A percentile compares a stretch with the other conserved stretches of the same genome.
These are phyloP conservation scores for Diaporthe caulivora DNA, from an alignment of 2,329 filamentous ascomycete genomes.

Conservation along the genomic window DNA sequence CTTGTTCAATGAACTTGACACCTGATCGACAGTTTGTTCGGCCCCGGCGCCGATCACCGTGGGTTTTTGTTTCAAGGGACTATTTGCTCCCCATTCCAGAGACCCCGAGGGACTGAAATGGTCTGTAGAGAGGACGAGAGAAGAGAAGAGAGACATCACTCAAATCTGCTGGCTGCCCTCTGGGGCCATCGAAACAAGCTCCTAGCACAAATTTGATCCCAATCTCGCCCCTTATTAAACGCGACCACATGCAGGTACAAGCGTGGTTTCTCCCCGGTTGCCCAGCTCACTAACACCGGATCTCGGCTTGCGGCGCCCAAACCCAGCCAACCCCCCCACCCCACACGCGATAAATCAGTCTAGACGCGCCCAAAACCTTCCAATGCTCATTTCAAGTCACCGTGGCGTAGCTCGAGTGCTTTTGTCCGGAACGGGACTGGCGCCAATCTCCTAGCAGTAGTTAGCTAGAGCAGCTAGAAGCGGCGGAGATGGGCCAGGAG, in stretches of 20 bases:
- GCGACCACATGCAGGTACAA: too few relatives aligned
- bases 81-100: background rate
- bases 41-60: background rate
- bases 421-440: background rate
- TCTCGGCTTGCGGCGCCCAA: background rate
- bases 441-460: background rate
- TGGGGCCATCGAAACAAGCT: too few relatives aligned
- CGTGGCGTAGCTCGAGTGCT: background rate
- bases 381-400: background rate
- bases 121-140: background rate
- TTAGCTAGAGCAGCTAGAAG: background rate
- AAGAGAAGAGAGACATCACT: too few relatives aligned
- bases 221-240: background rate
- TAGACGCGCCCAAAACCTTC: slow-evolving; percentile 2
- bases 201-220: background rate
- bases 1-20: slow-evolving; percentile 24
- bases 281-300: too few relatives aligned
- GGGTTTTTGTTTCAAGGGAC: slow-evolving; percentile 3
- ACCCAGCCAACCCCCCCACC: background rate
- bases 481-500: background rate
- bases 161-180: background rate
- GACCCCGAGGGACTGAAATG: background rate
- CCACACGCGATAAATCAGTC: background rate
- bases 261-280: too few relatives aligned
- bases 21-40: slow-evolving; percentile 1